These are phyloP conservation scores for Diplodia scrobiculata DNA, from an alignment of 2,329 filamentous ascomycete genomes.

Conservation along the genomic window DNA sequence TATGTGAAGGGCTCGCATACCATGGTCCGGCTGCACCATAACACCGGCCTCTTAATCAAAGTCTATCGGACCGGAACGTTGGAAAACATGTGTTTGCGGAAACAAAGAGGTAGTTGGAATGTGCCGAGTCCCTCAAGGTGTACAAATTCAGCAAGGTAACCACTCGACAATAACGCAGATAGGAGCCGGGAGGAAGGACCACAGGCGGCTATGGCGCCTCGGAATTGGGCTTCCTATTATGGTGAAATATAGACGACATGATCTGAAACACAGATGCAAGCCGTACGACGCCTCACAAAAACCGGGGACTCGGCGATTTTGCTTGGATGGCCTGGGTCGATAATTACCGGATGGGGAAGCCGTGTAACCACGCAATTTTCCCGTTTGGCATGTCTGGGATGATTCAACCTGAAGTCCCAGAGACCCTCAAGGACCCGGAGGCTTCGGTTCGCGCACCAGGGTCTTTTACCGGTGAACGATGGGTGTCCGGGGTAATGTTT, in stretches of 20 bases:
- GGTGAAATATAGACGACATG: not conserved
- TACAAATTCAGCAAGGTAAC: no score
- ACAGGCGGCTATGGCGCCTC: no score
- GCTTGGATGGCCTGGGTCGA: not conserved
- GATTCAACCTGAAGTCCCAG: not conserved
- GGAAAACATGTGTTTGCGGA: not conserved
- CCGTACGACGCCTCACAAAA: not conserved
- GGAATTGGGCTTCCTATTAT: no score
- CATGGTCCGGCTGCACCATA: not conserved
- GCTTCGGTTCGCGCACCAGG: not conserved
- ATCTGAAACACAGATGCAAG: not conserved
- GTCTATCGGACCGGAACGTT: not conserved
- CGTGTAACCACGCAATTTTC: not conserved
- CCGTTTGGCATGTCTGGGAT: not conserved
- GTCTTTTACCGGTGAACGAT: constrained; percentile 6
- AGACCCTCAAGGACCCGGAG: no score
- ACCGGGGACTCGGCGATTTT: not conserved
- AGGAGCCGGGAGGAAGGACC: no score
- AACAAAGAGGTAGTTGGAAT: no score
- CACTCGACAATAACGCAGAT: no score
- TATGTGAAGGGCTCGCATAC: not conserved
- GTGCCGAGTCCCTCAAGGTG: no score
- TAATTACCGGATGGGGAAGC: not conserved
- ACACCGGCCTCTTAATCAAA: not conserved
- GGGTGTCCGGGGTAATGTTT: constrained; percentile 19